These are phyloP conservation scores for Cladophialophora psammophila DNA, from an alignment of 2,329 filamentous ascomycete genomes.

Conservation along the genomic window DNA sequence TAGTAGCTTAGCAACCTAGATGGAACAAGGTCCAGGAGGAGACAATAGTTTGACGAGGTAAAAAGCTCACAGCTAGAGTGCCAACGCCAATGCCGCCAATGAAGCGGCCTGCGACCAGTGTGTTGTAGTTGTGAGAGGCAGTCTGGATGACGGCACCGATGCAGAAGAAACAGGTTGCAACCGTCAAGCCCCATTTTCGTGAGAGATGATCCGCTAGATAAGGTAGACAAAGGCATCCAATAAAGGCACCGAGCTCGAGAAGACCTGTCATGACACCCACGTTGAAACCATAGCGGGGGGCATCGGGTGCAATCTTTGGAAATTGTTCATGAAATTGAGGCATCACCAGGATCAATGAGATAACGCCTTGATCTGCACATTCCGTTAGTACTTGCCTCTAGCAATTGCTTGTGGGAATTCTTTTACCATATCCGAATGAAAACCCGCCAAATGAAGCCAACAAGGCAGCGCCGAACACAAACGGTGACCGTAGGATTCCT, in stretches of 20 bases:
- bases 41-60: not conserved
- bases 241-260: constrained; percentile 47
- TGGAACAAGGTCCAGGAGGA: not conserved
- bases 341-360: constrained; percentile 56
- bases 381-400: not conserved
- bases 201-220: constrained; percentile 51
- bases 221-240: constrained; percentile 51
- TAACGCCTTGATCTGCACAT: constrained; percentile 50
- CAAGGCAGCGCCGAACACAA: constrained; percentile 54
- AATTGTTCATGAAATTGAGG: constrained; percentile 53
- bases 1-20: no score
- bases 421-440: constrained; percentile 50
- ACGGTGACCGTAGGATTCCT: constrained; percentile 48
- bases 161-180: constrained; percentile 51
- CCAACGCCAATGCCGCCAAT: constrained; percentile 53
- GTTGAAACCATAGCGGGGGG: constrained; percentile 41
- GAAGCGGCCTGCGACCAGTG: constrained; percentile 24
- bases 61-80: constrained; percentile 20
- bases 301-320: constrained; percentile 45
- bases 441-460: constrained; percentile 54
- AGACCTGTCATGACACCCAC: constrained; percentile 56
- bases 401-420: no score
- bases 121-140: constrained; percentile 18
- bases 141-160: constrained; percentile 53
- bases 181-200: constrained; percentile 52